phyloP scores from a whole-genome alignment of 306 rosid species.

The Luffa aegyptiaca region DNA sequence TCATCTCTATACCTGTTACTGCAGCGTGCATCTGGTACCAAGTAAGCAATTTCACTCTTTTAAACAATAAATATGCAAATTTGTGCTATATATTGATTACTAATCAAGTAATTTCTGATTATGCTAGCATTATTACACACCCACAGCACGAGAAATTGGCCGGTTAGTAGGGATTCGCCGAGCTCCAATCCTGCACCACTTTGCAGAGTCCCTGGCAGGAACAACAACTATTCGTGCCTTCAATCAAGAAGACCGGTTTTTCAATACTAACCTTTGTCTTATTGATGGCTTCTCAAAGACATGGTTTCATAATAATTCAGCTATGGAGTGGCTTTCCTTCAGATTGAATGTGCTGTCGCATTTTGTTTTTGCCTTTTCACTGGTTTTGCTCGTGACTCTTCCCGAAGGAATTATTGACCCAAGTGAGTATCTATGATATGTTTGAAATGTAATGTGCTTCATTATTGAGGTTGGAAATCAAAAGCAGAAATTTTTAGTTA shows the following conservation, averaged over 20 bases:
- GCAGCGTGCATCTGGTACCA: slow-evolving; percentile 15
- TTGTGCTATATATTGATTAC: background rate
- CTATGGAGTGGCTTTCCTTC: slow-evolving; percentile 96
- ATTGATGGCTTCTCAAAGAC: slow-evolving; percentile 70
- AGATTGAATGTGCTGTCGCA: slow-evolving; percentile 78
- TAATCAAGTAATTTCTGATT: slow-evolving; percentile 4
- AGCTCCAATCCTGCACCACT: slow-evolving; percentile 91
- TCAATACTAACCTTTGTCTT: slow-evolving; percentile 44
- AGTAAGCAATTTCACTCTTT: background rate
- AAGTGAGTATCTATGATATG: slow-evolving; percentile 38
- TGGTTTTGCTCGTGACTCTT: slow-evolving; percentile 64
- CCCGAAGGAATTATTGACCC: slow-evolving; percentile 86
- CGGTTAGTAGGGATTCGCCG: slow-evolving; percentile 70
- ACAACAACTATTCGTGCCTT: slow-evolving; percentile 85
- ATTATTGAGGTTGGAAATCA: background rate
- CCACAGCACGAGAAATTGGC: slow-evolving; percentile 92
- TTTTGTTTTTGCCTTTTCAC: slow-evolving; percentile 82
- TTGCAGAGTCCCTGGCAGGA: slow-evolving; percentile 83
- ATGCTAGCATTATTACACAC: slow-evolving; percentile 73
- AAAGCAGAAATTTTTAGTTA: background rate
- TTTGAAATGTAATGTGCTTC: background rate
- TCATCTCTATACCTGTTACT: slow-evolving; percentile 1
- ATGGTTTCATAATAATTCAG: slow-evolving; percentile 83
- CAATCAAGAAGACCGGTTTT: slow-evolving; percentile 68
- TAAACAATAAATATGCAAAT: background rate